These are phyloP conservation scores for Alternaria dauci DNA, from an alignment of 2,329 filamentous ascomycete genomes.

Conservation along the genomic window DNA sequence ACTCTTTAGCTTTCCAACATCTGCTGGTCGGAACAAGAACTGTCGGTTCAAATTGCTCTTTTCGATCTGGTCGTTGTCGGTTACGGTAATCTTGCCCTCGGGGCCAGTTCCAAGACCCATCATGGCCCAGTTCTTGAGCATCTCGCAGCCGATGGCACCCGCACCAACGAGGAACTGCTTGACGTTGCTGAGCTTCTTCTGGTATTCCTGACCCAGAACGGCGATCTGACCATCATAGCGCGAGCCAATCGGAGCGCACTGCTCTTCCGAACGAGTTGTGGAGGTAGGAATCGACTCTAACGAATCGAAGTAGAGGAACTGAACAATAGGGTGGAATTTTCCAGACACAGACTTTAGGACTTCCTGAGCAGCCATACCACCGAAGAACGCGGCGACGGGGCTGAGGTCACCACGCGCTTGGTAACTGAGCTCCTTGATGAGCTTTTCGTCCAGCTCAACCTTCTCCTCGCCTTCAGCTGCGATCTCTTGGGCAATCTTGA, in stretches of 20 bases:
- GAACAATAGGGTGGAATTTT: constrained; percentile 94
- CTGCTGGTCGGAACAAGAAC: constrained; percentile 91
- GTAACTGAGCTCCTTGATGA: constrained; percentile 91
- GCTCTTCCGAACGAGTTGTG: constrained; percentile 78
- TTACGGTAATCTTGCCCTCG: constrained; percentile 87
- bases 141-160: constrained; percentile 97
- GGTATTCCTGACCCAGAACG: constrained; percentile 91
- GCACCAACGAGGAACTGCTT: constrained; percentile 95
- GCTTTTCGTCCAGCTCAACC: constrained; percentile 87
- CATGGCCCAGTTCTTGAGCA: constrained; percentile 99
- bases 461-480: constrained; percentile 72
- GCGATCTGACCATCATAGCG: constrained; percentile 98
- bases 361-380: constrained; percentile 91
- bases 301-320: constrained; percentile 98
- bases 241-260: constrained; percentile 83
- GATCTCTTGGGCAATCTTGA: constrained; percentile 78
- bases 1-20: constrained; percentile 97
- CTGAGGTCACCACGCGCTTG: constrained; percentile 91
- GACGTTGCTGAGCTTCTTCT: constrained; percentile 89
- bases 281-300: constrained; percentile 90
- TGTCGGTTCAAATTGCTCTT: constrained; percentile 98
- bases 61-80: constrained; percentile 98
- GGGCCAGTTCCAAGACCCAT: constrained; percentile 91
- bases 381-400: constrained; percentile 94
- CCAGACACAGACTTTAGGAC: constrained; percentile 96